Evolutionary conservation across 495 filamentous ascomycete species (phyloP).

Genomic region (Penicillium tannophilum): DNA sequence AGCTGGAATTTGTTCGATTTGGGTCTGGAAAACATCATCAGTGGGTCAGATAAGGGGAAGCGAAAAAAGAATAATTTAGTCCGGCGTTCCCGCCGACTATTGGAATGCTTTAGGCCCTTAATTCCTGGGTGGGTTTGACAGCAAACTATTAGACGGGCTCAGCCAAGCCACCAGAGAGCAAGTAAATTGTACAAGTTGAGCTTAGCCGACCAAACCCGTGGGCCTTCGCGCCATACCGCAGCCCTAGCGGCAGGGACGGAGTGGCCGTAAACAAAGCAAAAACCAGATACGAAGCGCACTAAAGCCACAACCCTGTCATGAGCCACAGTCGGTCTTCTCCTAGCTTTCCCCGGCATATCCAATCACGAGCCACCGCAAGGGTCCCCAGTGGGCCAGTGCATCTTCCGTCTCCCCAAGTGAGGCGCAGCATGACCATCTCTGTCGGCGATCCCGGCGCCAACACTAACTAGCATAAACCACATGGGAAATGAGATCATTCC

Average conservation of each 20-base stretch:
- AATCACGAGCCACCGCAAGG: not conserved
- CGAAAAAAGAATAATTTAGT: not conserved
- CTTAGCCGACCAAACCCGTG: not conserved
- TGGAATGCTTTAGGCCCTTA: not conserved
- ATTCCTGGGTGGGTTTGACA: not conserved
- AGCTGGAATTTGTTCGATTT: not conserved
- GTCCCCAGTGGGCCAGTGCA: constrained; percentile 1
- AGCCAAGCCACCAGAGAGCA: not conserved
- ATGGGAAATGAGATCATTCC: not conserved
- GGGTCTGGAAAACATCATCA: constrained; percentile 13
- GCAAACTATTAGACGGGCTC: not conserved
- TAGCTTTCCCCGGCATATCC: not conserved
- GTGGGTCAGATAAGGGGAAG: constrained; percentile 11
- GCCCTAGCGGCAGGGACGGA: constrained; percentile 12
- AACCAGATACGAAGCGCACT: constrained; percentile 4
- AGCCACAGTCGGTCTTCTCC: constrained; percentile 22
- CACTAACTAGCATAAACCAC: not conserved
- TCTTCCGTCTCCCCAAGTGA: constrained; percentile 7
- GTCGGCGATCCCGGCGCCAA: constrained; percentile 28
- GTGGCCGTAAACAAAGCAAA: constrained; percentile 19
- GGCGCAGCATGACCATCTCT: constrained; percentile 26
- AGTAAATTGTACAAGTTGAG: not conserved
- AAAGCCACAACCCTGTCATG: constrained; percentile 20
- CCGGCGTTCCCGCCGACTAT: not conserved
- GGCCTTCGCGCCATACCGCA: constrained; percentile 1